Conservation (phyloP, 192 early-diverging fungal genomes). For the Backusella psychrophila region DNA sequence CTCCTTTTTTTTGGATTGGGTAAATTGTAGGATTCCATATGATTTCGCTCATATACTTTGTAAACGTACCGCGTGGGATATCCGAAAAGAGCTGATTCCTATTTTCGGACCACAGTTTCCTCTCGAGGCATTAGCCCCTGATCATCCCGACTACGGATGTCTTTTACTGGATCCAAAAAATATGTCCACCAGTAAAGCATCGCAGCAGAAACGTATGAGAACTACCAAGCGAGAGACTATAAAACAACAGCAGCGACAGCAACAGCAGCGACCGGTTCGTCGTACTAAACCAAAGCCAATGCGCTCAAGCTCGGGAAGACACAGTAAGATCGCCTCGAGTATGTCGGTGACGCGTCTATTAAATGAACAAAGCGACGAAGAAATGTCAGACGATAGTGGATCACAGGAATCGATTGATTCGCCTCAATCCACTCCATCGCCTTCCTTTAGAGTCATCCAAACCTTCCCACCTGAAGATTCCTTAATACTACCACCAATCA, state of each 20-base stretch:
- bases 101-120: constrained; percentile 40
- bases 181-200: constrained; percentile 2
- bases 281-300: neutral
- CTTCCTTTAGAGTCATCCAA: constrained; percentile 29
- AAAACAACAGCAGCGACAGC: neutral
- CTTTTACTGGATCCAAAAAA: constrained; percentile 30
- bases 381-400: neutral
- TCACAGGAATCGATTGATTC: constrained; percentile 1
- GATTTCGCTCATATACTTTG: constrained; percentile 39
- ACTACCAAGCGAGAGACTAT: constrained; percentile 9
- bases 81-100: constrained; percentile 39
- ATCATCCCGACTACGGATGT: constrained; percentile 34
- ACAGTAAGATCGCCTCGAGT: neutral
- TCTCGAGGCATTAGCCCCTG: constrained; percentile 26
- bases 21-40: constrained; percentile 41
- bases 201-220: constrained; percentile 15
- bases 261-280: neutral
- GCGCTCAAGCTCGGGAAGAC: neutral
- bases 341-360: constrained; percentile 27
- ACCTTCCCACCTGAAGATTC: constrained; percentile 22
- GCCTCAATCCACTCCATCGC: constrained; percentile 10
- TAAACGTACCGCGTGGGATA: constrained; percentile 35
- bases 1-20: neutral
- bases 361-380: constrained; percentile 13
- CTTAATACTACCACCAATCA: neutral